Base-by-base conservation (phyloP, 164 flowering plant species). In the Magnolia sinica region DNA sequence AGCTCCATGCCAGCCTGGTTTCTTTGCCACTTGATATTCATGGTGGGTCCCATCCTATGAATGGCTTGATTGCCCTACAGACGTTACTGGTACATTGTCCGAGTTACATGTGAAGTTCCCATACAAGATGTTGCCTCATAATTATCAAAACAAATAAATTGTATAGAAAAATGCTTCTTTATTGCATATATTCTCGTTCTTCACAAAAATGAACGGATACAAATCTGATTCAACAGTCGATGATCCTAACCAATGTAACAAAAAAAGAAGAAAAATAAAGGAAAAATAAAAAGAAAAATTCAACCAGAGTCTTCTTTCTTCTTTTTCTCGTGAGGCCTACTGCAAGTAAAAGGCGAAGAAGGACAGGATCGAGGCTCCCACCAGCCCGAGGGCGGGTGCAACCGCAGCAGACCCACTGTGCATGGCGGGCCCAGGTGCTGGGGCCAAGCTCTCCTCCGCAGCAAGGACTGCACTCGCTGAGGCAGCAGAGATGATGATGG, bases 401-500 rank as follows among this genome's bases (percentile, higher is more conserved):
- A 58, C 50, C 5, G 65, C 63, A 51, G 77, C 8, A 5, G 81
- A 74, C 27, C 70, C 81, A 13, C 75, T 74, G 24, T 74, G 18
- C 45, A 31, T n/a, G 27, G 71, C 0, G 8, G 81, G 81, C 9
- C 66, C 78, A 0, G 83, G 81, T n/a, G 80, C 80, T 1, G 80
- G 78, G 4, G 79, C 45, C 3, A 49, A 22, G 22, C 52, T 66
- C 10, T 50, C 76, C 20, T 71, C 79, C 1, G 75, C 71, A 63
- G 82, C 84, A 72, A 81, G 24, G 7, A 76, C 81, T 13, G 81
- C 81, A 64, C 82, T 87, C 84, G 87, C 78, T 79, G 88, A 79
- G 79, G 90, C 87, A 55, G 89, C 92, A 3, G 82, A 85, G 2
- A 86, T 45, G 72, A 89, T 79, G 66, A 79, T 82, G 8, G 80